Percentiles rank a stretch among this genome's conserved stretches.
Evolutionary conservation across 805 yeast genomes (phyloP).

Genomic region (Candida ortonii): DNA sequence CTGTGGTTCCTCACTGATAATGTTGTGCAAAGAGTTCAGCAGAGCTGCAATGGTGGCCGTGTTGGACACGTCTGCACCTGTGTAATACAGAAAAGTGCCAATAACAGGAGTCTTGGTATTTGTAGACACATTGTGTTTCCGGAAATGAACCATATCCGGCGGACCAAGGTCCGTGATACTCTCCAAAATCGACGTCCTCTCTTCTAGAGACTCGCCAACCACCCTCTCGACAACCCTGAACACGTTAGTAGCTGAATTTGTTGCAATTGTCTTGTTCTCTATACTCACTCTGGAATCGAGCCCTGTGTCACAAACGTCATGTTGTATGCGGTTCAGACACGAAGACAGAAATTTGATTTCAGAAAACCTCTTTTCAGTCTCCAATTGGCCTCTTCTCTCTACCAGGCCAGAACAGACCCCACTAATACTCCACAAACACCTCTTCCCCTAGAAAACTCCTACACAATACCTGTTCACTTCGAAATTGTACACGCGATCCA

Average conservation of each 20-base stretch:
- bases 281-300: constrained; percentile 59
- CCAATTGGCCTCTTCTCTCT: constrained; percentile 1
- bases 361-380: no score
- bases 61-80: constrained; percentile 74
- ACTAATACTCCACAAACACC: no score
- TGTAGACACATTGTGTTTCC: constrained; percentile 34
- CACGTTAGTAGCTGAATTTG: constrained; percentile 13
- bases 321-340: no score
- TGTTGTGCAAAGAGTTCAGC: constrained; percentile 62
- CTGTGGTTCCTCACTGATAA: constrained; percentile 61
- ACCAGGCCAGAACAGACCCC: no score
- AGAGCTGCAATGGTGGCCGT: constrained; percentile 78
- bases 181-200: constrained; percentile 58
- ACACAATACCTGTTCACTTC: no score
- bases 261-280: no score
- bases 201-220: constrained; percentile 55
- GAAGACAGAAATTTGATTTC: no score
- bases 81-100: constrained; percentile 71
- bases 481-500: no score
- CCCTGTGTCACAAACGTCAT: constrained; percentile 49
- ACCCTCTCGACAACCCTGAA: constrained; percentile 48
- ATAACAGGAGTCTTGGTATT: constrained; percentile 42
- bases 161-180: constrained; percentile 69
- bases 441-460: no score
- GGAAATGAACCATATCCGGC: constrained; percentile 57